Evolutionary conservation across 164 flowering plant species (phyloP), one percentile per base, ranked within the genome.

Genomic region (Vitis cinerea): DNA sequence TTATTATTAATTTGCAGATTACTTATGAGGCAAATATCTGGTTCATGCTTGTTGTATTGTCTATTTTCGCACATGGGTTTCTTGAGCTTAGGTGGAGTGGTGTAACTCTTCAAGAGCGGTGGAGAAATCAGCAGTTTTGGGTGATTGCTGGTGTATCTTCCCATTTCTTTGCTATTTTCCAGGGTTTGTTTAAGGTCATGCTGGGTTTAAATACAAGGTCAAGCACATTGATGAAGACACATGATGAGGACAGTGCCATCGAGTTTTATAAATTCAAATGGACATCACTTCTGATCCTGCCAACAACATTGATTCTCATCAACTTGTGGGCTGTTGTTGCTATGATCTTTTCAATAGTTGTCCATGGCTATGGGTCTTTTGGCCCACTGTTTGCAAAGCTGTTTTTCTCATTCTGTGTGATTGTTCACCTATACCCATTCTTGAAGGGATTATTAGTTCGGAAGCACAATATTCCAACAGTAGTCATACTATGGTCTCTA

Each of bases 51-150:
- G 90, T 89, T 60, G 87, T 89, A 75, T 69, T 89, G 59, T 89
- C 89, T 68, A 89, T 89, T 76, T 86, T 87, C 50, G 78, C 74
- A 8, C 87, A 87, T 0, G 87, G 89, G 10, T 79, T 87, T 15
- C 83, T 88, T 7, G 92, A 88, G 78, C 85, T 90, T 31, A 76
- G 91, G 57, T 90, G 95, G 95, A 85, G 89, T 68, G 83, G 86
- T 1, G 91, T 90, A 9, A 83, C 91, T 79, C 85, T 90, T 50
- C 82, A 85, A 55, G 92, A 88, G 69, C 88, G 89, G 92, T 90
- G 92, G 92, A 76, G 94, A 10, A 89, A 89, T 52, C 90, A 89
- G 75, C 94, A 89, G 53, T 89, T 89, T 60, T 89, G 94, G 94
- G 90, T 89, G 59, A 87, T 89, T 16, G 94, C 91, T 71, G 94